Percentiles rank a stretch among this genome's conserved stretches.
These are phyloP conservation scores for Chrysanthemum lavandulifolium DNA, from an alignment of 129 eudicot species.

Conservation along the genomic window DNA sequence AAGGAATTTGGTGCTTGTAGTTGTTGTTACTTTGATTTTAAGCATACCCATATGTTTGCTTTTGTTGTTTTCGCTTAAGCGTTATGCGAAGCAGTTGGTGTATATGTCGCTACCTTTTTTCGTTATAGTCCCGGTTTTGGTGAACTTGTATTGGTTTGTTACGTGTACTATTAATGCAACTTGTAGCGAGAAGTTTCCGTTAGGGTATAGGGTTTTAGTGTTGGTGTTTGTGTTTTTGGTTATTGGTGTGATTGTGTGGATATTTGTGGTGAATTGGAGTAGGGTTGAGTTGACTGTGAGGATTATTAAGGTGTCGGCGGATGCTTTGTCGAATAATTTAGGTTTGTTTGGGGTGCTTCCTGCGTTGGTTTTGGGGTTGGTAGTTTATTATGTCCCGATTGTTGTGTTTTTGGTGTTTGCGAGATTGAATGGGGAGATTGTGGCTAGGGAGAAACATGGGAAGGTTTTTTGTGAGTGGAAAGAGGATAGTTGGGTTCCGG, in stretches of 20 bases:
- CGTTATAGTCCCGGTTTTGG: slow-evolving; percentile 56
- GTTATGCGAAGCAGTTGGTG: slow-evolving; percentile 81
- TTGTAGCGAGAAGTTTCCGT: slow-evolving; percentile 61
- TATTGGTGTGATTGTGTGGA: slow-evolving; percentile 84
- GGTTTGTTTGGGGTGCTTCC: slow-evolving; percentile 85
- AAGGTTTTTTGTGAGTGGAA: slow-evolving; percentile 76
- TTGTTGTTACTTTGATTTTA: slow-evolving; percentile 65
- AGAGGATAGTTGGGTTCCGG: slow-evolving; percentile 92
- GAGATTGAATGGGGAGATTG: slow-evolving; percentile 64
- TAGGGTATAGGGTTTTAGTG: slow-evolving; percentile 69
- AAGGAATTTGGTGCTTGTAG: slow-evolving; percentile 56
- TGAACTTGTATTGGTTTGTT: slow-evolving; percentile 90
- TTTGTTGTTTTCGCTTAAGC: slow-evolving; percentile 71
- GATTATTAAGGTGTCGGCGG: slow-evolving; percentile 76
- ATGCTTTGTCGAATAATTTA: slow-evolving; percentile 69
- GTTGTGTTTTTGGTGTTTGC: slow-evolving; percentile 83
- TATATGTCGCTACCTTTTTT: slow-evolving; percentile 74
- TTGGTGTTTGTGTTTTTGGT: slow-evolving; percentile 68
- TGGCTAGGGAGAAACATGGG: slow-evolving; percentile 54
- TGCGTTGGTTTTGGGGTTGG: slow-evolving; percentile 47
- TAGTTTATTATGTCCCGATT: slow-evolving; percentile 67
- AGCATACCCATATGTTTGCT: slow-evolving; percentile 67
- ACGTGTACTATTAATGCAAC: slow-evolving; percentile 69
- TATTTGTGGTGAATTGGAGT: slow-evolving; percentile 77
- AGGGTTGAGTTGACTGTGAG: slow-evolving; percentile 78